Conservation (phyloP, 2,329 filamentous ascomycete species). For the Pseudogymnoascus sp. region DNA sequence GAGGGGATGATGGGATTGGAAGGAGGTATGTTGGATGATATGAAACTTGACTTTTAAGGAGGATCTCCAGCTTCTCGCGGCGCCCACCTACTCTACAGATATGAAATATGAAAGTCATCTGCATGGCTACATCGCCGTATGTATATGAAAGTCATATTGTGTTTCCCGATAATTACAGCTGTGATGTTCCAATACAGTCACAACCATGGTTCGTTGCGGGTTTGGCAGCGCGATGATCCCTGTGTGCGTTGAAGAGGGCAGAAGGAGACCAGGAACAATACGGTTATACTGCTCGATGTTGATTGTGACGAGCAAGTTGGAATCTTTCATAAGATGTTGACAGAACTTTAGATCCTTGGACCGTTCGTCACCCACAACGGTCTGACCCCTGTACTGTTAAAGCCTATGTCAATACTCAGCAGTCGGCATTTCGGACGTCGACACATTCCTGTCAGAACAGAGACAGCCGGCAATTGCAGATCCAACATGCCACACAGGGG, state of each 20-base stretch:
- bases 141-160: not conserved
- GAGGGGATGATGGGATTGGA: slow-evolving; percentile 11
- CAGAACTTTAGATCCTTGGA: not conserved
- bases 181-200: not conserved
- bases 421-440: not conserved
- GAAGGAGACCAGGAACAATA: too few species aligned
- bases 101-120: not conserved
- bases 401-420: not conserved
- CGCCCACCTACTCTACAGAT: not conserved
- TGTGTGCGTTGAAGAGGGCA: too few species aligned
- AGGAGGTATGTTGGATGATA: slow-evolving; percentile 12
- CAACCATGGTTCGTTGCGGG: not conserved
- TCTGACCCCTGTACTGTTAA: not conserved
- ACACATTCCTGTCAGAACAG: not conserved
- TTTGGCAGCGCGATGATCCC: too few species aligned
- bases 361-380: not conserved
- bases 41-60: slow-evolving; percentile 12
- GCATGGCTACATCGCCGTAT: not conserved
- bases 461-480: not conserved
- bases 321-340: not conserved
- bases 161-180: not conserved
- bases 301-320: not conserved
- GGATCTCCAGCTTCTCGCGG: not conserved
- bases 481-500: not conserved
- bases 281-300: too few species aligned